Evolutionary conservation across 2,329 filamentous ascomycete genomes (phyloP), one percentile per base, ranked within the genome.

Genomic region (Colletotrichum destructivum): DNA sequence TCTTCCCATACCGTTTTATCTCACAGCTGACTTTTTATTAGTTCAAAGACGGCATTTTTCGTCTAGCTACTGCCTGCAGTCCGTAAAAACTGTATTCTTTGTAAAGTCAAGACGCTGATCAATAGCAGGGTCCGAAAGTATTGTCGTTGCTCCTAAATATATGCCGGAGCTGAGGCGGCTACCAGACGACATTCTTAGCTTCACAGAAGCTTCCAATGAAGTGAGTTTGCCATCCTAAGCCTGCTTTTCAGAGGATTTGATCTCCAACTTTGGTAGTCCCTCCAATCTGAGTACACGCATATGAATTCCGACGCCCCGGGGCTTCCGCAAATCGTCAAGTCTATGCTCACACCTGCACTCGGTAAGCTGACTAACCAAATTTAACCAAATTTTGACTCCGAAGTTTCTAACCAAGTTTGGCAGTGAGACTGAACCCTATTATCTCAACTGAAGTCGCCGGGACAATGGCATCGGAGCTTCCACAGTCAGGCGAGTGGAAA

Each of bases 401-500:
- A 26, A 26, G 23, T 26, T 26, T 3, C 2, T 26, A 26, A 26
- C 23, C 23, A 26, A 26, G 23, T 26, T 26, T 26, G 23, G 23
- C 23, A 26, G 23, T 26, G 23, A 26, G 23, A 26, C 23, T 86
- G 15, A 85, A 82, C 71, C 79, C 81, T 0, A 72, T 74, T 2
- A 78, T 86, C 31, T 74, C 80, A 8, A 79, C 80, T 1, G 84
- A 86, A 66, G 81, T 84, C 1, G 74, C 75, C 5, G 75, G 76
- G 2, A 77, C 81, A 1, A 75, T 85, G 49, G 67, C 63, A 0
- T 72, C 76, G 2, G 81, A 81, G 61, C 70, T 86, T 4, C 81
- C 81, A 0, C 75, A 77, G 0, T 80, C 79, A 55, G 74, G 77
- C 18, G 81, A 83, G 56, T 87, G 84, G 83, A 83, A 80, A 0